These are phyloP conservation scores for Corynascus novoguineensis DNA, from an alignment of 495 filamentous ascomycete species.

Conservation along the genomic window DNA sequence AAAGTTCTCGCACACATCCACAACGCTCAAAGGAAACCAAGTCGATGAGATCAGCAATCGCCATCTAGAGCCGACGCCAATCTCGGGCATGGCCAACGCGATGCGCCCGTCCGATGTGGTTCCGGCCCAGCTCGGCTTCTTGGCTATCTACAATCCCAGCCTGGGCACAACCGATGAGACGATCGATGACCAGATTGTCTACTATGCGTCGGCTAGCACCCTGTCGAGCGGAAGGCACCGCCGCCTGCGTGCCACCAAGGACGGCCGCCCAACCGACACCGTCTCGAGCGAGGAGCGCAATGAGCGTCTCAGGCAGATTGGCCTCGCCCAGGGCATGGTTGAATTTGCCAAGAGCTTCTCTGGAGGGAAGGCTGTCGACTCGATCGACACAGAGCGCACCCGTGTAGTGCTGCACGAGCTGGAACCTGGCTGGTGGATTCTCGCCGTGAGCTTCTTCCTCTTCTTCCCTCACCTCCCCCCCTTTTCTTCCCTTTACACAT, in stretches of 20 bases:
- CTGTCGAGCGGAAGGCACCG: conserved; percentile 28
- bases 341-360: conserved; percentile 88
- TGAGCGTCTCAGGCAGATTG: conserved; percentile 82
- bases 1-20: no score
- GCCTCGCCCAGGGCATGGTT: conserved; percentile 96
- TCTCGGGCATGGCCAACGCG: neutral
- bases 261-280: conserved; percentile 35
- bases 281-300: conserved; percentile 61
- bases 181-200: conserved; percentile 83
- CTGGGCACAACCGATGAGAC: conserved; percentile 86
- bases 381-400: conserved; percentile 84
- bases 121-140: conserved; percentile 80
- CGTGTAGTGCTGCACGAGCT: conserved; percentile 80
- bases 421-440: conserved; percentile 83
- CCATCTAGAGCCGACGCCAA: neutral
- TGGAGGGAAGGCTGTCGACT: conserved; percentile 65
- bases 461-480: no score
- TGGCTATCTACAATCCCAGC: conserved; percentile 90
- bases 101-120: conserved; percentile 34
- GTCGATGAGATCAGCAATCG: neutral
- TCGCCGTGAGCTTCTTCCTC: conserved; percentile 56
- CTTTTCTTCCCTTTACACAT: neutral
- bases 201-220: conserved; percentile 67
- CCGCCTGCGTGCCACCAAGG: conserved; percentile 26
- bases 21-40: neutral